Conservation (phyloP, 1,284 basidiomycete genomes). For the Cutaneotrichosporon sp. region DNA sequence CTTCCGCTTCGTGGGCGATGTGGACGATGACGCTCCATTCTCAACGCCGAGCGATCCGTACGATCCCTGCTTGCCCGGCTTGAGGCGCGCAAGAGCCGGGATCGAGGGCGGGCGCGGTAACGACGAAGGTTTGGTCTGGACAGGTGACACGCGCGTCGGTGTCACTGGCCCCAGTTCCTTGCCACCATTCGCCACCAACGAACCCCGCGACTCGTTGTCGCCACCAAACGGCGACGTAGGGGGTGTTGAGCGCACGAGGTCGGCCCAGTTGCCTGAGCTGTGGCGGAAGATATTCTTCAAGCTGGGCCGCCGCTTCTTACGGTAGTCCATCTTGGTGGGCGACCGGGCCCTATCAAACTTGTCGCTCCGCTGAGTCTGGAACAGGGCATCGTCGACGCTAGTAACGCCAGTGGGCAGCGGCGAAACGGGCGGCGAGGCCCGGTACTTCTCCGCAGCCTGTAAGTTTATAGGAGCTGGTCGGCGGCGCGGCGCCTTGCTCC, state of each 20-base stretch:
- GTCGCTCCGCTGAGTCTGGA: not conserved
- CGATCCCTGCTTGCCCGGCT: not conserved
- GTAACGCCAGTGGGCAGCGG: not conserved
- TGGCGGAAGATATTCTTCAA: constrained; percentile 38
- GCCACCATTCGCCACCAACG: not conserved
- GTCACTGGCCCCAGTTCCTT: not conserved
- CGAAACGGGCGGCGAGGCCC: constrained; percentile 5
- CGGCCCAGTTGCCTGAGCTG: constrained; percentile 40
- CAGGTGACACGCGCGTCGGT: not conserved
- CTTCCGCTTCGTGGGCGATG: not conserved
- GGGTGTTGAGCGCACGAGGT: constrained; percentile 24
- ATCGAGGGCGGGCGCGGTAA: constrained; percentile 11
- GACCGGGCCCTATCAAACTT: not conserved
- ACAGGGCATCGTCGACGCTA: not conserved
- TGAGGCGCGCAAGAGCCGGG: constrained; percentile 12
- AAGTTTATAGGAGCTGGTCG: constrained; percentile 15
- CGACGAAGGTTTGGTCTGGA: not conserved
- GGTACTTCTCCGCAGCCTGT: constrained; percentile 1
- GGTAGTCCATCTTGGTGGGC: not conserved
- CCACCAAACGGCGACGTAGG: constrained; percentile 6
- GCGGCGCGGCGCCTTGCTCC: not conserved
- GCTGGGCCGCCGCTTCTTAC: constrained; percentile 22
- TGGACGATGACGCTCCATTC: not conserved
- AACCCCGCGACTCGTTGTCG: not conserved
- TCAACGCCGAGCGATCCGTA: constrained; percentile 12